Evolutionary conservation across 768 basidiomycete species (phyloP), one percentile per base, ranked within the genome.

Genomic region (Mycena vitilis): DNA sequence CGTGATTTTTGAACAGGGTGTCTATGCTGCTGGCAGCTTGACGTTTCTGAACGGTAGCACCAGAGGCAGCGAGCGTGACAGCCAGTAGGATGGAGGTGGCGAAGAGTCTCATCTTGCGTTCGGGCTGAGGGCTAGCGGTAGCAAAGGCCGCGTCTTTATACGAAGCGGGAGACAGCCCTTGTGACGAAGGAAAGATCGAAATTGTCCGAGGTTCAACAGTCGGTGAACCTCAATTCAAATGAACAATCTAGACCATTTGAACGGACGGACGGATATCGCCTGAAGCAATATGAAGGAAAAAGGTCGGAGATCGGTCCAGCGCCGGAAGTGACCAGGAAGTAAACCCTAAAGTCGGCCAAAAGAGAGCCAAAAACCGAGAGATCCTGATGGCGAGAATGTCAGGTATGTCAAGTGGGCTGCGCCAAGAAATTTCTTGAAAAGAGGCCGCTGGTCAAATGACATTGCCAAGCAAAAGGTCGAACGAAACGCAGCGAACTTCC

Each of bases 11-110:
- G 63, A 69, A 60, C 10, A 69, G 57, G 5, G 57, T 48, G 13
- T 69, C 68, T 37, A 69, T 64, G 42, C 68, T 69, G 20, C 40
- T 51, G 6, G 68, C 62, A 18, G 68, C 62, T 18, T 69, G 68
- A 1, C 68, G 62, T 30, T 55, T 55, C 47, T 64, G 52, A n/a
- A 68, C 62, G 5, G 57, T 48, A 20, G 58, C 56, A 10, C 49
- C 67, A 2, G 56, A 51, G 16, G 48, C 60, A 7, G 45, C 30
- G 42, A 69, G 56, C 23, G 61, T 18, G 4, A 63, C 49, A 9
- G 67, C 67, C 22, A 69, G 42, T 15, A 69, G 62, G 20, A 64
- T 42, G 42, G 61, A 54, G 22, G 67, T n/a, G 23, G 37, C 18
- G 0, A 16, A 52, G 56, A 64, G 57, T 38, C 49, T 58, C 67